Percentiles rank a stretch among this genome's conserved stretches.
Evolutionary conservation across 768 basidiomycete genomes (phyloP).

Genomic region (Saitozyma podzolica): DNA sequence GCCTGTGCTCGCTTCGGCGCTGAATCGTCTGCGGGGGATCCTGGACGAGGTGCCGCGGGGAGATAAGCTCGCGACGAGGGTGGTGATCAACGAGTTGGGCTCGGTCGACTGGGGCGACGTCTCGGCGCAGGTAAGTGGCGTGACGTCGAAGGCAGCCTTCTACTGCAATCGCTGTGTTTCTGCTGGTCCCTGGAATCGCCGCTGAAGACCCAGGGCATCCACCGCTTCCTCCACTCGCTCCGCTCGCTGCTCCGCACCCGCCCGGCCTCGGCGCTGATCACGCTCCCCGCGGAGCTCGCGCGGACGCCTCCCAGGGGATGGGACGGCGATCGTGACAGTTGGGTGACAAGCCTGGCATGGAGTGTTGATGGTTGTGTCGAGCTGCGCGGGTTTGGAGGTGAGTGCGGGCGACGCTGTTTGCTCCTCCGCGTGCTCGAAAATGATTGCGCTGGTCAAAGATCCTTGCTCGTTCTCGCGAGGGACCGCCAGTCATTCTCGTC

Average conservation of each 20-base stretch:
- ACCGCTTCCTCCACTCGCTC: conserved; percentile 71
- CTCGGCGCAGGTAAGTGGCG: conserved; percentile 27
- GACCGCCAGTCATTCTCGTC: too few species aligned
- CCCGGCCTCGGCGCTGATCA: conserved; percentile 65
- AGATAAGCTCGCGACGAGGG: conserved; percentile 28
- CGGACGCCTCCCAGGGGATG: conserved; percentile 16
- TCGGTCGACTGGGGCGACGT: conserved; percentile 46
- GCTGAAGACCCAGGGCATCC: conserved; percentile 54
- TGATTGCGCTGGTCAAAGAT: too few species aligned
- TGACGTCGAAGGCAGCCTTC: background rate
- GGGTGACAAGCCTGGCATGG: conserved; percentile 79
- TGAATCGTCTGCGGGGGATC: conserved; percentile 11
- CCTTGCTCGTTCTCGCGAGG: too few species aligned
- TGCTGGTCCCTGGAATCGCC: too few species aligned
- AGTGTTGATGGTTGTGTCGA: conserved; percentile 72
- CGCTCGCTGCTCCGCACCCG: conserved; percentile 55
- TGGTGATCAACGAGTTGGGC: conserved; percentile 52
- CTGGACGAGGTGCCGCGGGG: conserved; percentile 14
- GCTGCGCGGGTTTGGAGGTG: conserved; percentile 76
- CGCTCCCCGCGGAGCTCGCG: conserved; percentile 64
- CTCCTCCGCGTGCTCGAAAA: too few species aligned
- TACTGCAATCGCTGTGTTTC: too few species aligned
- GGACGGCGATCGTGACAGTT: conserved; percentile 56
- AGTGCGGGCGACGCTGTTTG: conserved; percentile 19
- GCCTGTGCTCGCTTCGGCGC: conserved; percentile 7